Evolutionary conservation across 2,329 filamentous ascomycete genomes (phyloP), one percentile per base, ranked within the genome.

Genomic region (Sporothrix curviconia): DNA sequence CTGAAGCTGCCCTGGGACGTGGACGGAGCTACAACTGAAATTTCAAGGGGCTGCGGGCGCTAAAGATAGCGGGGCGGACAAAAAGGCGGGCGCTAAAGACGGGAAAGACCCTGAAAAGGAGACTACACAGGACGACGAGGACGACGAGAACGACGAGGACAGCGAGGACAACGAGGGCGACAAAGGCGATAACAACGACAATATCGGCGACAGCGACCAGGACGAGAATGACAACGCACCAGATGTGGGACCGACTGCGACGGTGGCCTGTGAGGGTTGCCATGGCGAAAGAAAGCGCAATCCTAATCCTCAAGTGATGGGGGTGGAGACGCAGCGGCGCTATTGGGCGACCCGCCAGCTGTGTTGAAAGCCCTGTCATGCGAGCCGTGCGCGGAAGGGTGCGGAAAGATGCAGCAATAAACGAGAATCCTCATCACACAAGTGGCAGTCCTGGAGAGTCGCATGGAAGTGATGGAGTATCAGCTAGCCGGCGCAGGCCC

Each of bases 1-100:
- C 49, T 58, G 19, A 15, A 3, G n/a, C 42, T 58, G 28, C 56
- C 56, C 19, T 58, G 56, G 56, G 56, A 54, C 3, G n/a, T 11
- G 32, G 34, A 58, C 24, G 50, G 51, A 37, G n/a, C 28, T n/a
- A 15, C 7, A 30, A 39, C n/a, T n/a, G n/a, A n/a, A n/a, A n/a
- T n/a, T n/a, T n/a, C n/a, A n/a, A n/a, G n/a, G n/a, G n/a, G n/a
- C n/a, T n/a, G n/a, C n/a, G n/a, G 24, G 24, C 43, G 37, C 28
- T 30, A 34, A 54, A 22, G 15, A 17, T 17, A 17, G 17, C 11
- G 17, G 14, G 24, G 24, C 25, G 39, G 17, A 30, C 39, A 54
- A 25, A 8, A 24, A 47, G 47, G 32, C 52, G 42, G 30, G 40
- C 30, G n/a, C 39, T 39, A 39, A 51, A 50, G 8, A 50, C 32